Base-by-base conservation (phyloP, 1,139 yeast genomes). In the Yamadazyma kanchanaburiensis region DNA sequence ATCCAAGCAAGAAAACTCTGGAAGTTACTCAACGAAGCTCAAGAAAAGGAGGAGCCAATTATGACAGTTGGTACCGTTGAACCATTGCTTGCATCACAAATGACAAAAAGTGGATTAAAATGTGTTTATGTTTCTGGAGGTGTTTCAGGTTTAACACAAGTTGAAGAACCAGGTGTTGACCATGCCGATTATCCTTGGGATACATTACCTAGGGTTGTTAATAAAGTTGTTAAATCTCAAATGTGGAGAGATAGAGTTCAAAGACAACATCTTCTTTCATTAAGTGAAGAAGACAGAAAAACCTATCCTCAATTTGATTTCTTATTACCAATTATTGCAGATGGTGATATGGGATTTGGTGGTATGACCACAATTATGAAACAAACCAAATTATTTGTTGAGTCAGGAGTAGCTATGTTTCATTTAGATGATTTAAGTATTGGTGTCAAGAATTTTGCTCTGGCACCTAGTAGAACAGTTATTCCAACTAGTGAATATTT, bases 301-400 rank as follows among this genome's bases (percentile, higher is more conserved):
- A 51, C 28, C 35, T 47, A 21, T 56, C 60, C 30, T 40, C 60
- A 37, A 26, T 53, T 63, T 26, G 81, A 77, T 43, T 77, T 74
- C 46, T 47, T 78, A 43, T 60, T 77, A 32, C 84, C 84, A 9
- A 75, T 77, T 33, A 69, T 77, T 42, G 84, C 84, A 4, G 84
- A 77, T 46, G 84, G 73, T 7, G 84, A 77, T 40, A 77, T 80
- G 45, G 84, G 84, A 7, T 81, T 76, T 48, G 84, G 84, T n/a
- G 81, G 84, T 12, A 57, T 70, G 12, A 74, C 80, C 3, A 70
- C 82, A 0, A 79, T 77, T 12, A 74, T 76, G 78, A 77, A 77
- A 47, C 53, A 74, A 27, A 78, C 82, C 23, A 78, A 78, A 48
- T 48, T 76, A 31, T 78, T 77, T 55, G 81, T 78, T 12, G 84